Base-by-base conservation (phyloP, 306 rosid species). In the Calophaca sinica region DNA sequence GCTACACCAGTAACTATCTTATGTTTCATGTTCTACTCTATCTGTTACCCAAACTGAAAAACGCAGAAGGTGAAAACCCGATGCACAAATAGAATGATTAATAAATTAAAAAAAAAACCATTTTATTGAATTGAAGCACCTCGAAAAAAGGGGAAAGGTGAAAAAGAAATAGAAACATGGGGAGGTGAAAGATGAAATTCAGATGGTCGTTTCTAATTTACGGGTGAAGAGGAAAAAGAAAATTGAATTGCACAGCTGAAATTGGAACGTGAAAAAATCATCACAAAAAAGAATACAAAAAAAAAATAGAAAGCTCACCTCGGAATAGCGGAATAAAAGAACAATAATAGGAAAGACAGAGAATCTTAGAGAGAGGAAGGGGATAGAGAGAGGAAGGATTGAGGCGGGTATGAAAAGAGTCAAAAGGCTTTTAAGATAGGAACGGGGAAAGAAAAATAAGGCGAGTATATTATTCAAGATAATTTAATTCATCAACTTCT, bases 291-390 rank as follows among this genome's bases (percentile, higher is more conserved):
- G n/a, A n/a, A n/a, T n/a, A 35, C 13, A 26, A 0, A 0, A 14
- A 15, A 61, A 35, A 58, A 64, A 42, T 35, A 51, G 54, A 39
- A 78, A 61, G 39, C 75, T 74, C 63, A 84, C 88, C 85, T 59
- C 1, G 28, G 70, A 60, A 42, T 33, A 41, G 52, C 70, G 33
- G 46, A n/a, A n/a, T n/a, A n/a, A n/a, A n/a, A 39, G 62, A 61
- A 20, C 6, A 68, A 60, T 1, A 76, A 64, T 33, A 55, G 53
- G 57, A 50, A 68, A 62, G 48, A 15, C 6, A 59, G 36, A 33
- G 73, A 28, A 29, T 53, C 32, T 2, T 8, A 60, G 76, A 77
- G 63, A 52, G 70, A 38, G 28, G 53, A 3, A 42, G 48, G 11
- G 32, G 11, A 50, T 29, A 4, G 36, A 4, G 35, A 50, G 70